phyloP scores from a whole-genome alignment of 2,329 filamentous ascomycete species.

The Arachnomyces sp. region DNA sequence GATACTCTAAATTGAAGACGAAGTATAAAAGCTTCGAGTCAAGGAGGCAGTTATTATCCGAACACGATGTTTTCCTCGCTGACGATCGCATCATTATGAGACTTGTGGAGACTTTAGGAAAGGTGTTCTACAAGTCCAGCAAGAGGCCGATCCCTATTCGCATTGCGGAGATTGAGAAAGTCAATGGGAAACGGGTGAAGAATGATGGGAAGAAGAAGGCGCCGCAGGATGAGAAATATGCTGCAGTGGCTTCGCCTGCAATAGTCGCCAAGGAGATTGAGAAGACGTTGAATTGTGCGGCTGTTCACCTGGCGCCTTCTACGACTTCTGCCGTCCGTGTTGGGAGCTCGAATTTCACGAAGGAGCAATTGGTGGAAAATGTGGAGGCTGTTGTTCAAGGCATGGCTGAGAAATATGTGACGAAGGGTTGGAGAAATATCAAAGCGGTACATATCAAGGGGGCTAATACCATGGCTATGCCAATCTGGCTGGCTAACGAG shows the following conservation, averaged over 20 bases:
- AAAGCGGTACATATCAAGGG: slow-evolving; percentile 84
- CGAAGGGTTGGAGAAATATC: slow-evolving; percentile 81
- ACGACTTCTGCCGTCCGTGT: slow-evolving; percentile 75
- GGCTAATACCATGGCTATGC: slow-evolving; percentile 75
- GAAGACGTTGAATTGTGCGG: slow-evolving; percentile 64
- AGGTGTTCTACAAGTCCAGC: slow-evolving; percentile 80
- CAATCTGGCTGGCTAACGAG: slow-evolving; percentile 90
- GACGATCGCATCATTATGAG: slow-evolving; percentile 72
- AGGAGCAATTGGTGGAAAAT: slow-evolving; percentile 73
- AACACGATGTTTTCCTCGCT: slow-evolving; percentile 89
- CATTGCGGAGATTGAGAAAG: slow-evolving; percentile 57
- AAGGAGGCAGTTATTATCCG: slow-evolving; percentile 68
- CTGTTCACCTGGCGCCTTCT: slow-evolving; percentile 69
- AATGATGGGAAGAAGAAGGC: slow-evolving; percentile 43
- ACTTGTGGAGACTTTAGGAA: slow-evolving; percentile 72
- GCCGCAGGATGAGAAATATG: slow-evolving; percentile 35
- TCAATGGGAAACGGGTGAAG: slow-evolving; percentile 52
- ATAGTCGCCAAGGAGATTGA: slow-evolving; percentile 74
- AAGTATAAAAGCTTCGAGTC: slow-evolving; percentile 87
- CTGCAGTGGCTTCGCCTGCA: slow-evolving; percentile 48
- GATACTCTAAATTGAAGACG: slow-evolving; percentile 73
- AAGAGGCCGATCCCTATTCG: slow-evolving; percentile 83
- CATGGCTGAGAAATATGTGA: slow-evolving; percentile 69
- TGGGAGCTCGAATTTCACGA: slow-evolving; percentile 63
- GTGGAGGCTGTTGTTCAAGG: slow-evolving; percentile 60